Evolutionary conservation across 2,329 filamentous ascomycete genomes (phyloP), one percentile per base, ranked within the genome.

Genomic region (Periglandula ipomoeae): DNA sequence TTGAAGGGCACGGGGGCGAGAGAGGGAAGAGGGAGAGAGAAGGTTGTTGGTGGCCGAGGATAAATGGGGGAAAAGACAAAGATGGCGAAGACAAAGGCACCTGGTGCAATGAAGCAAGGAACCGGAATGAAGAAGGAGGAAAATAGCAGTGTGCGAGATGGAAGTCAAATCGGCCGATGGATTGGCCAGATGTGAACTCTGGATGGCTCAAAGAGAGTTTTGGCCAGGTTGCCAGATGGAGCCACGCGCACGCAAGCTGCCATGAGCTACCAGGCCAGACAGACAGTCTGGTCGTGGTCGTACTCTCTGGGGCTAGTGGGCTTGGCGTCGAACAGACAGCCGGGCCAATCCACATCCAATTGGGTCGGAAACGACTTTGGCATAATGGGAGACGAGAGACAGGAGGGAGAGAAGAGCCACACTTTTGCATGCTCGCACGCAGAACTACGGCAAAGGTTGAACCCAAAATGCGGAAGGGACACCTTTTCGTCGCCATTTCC

Each of bases 191-290:
- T 41, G 34, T 19, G 42, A 49, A 46, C 24, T 46, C 6, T 19
- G 35, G 42, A 38, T 40, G 47, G 26, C 26, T 27, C 37, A 41
- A 41, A 23, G 27, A 35, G 46, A 41, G 46, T 48, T 48, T 37
- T 35, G 46, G 46, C 46, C 46, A 48, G 46, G 27, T 48, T 42
- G 46, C 39, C 46, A 43, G 20, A 26, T 19, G 39, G 23, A 27
- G 39, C 39, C 39, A 24, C 41, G 23, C 20, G 9, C 5, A 44
- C 8, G 26, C 41, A 34, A 22, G 8, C 20, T 3, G 39, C 19
- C n/a, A 41, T 41, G 39, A 38, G 35, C 35, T 38, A n/a, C n/a
- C n/a, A n/a, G n/a, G n/a, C n/a, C n/a, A n/a, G n/a, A n/a, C n/a
- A n/a, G n/a, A n/a, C n/a, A n/a, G n/a, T n/a, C n/a, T n/a, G n/a